Percentiles rank a stretch among this genome's conserved stretches.
phyloP scores from a whole-genome alignment of 805 yeast genomes.

The Candida verbasci region DNA sequence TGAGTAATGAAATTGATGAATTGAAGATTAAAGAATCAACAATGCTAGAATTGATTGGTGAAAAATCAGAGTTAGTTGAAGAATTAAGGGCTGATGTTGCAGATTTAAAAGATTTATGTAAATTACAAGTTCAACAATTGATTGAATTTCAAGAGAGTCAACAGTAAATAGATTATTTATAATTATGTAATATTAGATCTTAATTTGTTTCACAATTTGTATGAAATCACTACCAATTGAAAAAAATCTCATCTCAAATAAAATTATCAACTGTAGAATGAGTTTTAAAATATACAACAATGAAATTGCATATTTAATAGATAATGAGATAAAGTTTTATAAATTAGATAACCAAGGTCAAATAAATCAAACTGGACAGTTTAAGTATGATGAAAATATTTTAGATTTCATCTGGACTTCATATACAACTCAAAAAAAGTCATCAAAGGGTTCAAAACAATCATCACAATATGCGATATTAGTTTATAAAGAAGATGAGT shows the following conservation, averaged over 20 bases:
- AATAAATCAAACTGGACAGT: background rate
- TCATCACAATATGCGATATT: slow-evolving; percentile 1
- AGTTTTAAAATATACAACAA: slow-evolving; percentile 2
- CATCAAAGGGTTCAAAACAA: slow-evolving; percentile 4
- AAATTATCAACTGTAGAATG: too few species aligned
- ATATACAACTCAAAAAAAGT: background rate
- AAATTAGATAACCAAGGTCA: slow-evolving; percentile 4
- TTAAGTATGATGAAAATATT: slow-evolving; percentile 1
- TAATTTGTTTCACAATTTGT: too few species aligned
- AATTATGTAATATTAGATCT: too few species aligned
- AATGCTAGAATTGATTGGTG: slow-evolving; percentile 72
- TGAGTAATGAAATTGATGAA: slow-evolving; percentile 28
- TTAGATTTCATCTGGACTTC: slow-evolving; percentile 6
- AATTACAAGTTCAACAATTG: slow-evolving; percentile 83
- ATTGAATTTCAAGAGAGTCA: slow-evolving; percentile 61
- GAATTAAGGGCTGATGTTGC: slow-evolving; percentile 85
- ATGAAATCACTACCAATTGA: too few species aligned
- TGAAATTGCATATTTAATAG: slow-evolving; percentile 6
- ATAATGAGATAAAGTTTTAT: slow-evolving; percentile 7
- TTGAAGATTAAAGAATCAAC: slow-evolving; percentile 43
- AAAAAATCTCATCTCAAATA: slow-evolving; percentile 6
- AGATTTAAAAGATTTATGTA: slow-evolving; percentile 82
- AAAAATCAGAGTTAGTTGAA: slow-evolving; percentile 78
- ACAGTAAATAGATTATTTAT: background rate
- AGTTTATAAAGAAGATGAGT: background rate